Percentiles rank a stretch among this genome's conserved stretches.
These are phyloP conservation scores for Geotrichum citri-aurantii DNA, from an alignment of 1,139 yeast species.

Conservation along the genomic window DNA sequence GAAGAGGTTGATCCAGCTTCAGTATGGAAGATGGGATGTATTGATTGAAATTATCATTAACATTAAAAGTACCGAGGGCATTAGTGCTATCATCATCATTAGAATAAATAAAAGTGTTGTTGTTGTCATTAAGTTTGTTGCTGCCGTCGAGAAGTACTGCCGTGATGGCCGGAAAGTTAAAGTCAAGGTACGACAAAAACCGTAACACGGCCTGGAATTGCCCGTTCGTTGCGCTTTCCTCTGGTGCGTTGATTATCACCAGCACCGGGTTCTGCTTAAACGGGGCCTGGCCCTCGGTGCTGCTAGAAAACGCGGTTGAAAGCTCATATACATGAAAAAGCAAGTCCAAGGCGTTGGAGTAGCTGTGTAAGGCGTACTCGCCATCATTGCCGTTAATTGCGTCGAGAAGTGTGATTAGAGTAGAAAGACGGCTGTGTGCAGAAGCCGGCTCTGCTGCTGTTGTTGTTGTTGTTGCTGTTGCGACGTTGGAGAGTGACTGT, in stretches of 20 bases:
- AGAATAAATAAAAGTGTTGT: not conserved
- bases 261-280: constrained; percentile 3
- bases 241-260: constrained; percentile 1
- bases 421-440: not conserved
- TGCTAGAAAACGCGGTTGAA: not conserved
- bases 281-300: not conserved
- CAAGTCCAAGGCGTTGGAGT: constrained; percentile 2
- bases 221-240: not conserved
- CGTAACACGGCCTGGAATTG: not conserved
- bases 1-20: not conserved
- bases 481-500: not conserved
- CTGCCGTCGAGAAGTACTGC: not conserved
- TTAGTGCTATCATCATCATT: not conserved
- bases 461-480: constrained; percentile 1
- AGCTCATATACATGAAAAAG: not conserved
- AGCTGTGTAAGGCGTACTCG: not conserved
- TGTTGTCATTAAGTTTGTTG: not conserved
- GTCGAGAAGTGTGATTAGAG: not conserved
- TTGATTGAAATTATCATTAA: not conserved
- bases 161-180: constrained; percentile 4
- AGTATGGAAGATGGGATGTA: not conserved
- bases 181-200: constrained; percentile 4
- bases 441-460: not conserved
- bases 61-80: not conserved
- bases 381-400: not conserved